Evolutionary conservation across 805 yeast genomes (phyloP), one percentile per base, ranked within the genome.

Genomic region (Barnettozyma pratensis): DNA sequence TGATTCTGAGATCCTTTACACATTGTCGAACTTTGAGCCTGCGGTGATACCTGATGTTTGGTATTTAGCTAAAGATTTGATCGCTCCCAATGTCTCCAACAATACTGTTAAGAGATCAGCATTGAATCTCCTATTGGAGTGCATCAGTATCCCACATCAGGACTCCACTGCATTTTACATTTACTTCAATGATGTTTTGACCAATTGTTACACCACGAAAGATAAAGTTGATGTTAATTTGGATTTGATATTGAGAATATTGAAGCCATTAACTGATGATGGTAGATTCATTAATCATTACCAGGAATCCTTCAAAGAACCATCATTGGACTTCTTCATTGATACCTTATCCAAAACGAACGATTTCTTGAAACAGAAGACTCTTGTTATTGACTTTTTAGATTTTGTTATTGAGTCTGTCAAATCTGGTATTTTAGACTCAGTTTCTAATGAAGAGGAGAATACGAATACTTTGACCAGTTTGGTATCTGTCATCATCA

Each of bases 21-120:
- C 79, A 4, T 63, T 87, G 3, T 74, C 74, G 26, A 76, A 73
- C 42, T 74, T 73, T 44, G 69, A 82, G 4, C 73, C 81, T 3
- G 72, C 83, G 0, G 76, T 85, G 3, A 72, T 87, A 4, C 81
- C 87, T 0, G 90, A 85, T 52, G 72, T 87, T 2, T 88, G 96
- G 96, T 80, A 83, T 61, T 66, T 81, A 45, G 83, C 85, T 0
- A 69, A 77, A 50, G 78, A 74, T 44, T 64, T 83, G 61, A 71
- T 86, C 44, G 68, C 68, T 6, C 60, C 67, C 0, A 32, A 63
- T 61, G n/a, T 58, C 56, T 25, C 48, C 62, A 1, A 69, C 65
- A 14, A 63, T 83, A 29, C 65, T 74, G 32, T 46, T 4, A 42
- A 47, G 10, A 40, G 48, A 32, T 74, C 76, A 1, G 81, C 83